Evolutionary conservation across 352 stramenopile genomes (phyloP), one percentile per base, ranked within the genome.

Genomic region (Pythium sp.): DNA sequence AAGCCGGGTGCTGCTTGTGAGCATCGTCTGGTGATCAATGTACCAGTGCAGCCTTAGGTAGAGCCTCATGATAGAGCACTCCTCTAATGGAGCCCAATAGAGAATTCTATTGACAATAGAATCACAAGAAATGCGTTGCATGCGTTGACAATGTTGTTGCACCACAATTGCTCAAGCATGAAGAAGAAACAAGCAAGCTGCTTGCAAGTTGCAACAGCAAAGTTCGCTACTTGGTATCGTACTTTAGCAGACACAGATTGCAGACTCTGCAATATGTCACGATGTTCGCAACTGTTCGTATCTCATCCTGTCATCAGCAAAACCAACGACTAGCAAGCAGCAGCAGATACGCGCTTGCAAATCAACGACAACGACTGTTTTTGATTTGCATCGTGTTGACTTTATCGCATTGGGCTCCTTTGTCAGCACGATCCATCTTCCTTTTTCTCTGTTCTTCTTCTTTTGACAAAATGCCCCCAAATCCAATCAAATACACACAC

Each of bases 241-340:
- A 46, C 28, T 43, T 46, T 49, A 49, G 15, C 30, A 32, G 30
- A 32, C 30, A 32, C 30, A 32, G 30, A 32, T 32, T 32, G 30
- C 30, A 32, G 30, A 32, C 5, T 32, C 32, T 38, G 32, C 32
- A 38, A 15, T 57, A 6, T 20, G 51, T 36, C 51, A 58, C 51
- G 22, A 24, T 59, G 54, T 18, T 59, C 54, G 54, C 54, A 59
- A 59, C 54, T 41, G 18, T 41, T 41, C 53, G 53, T 58, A 58
- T 57, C 51, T 20, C 51, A 4, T 56, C 22, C 26, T 38, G 18
- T 58, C 12, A 24, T 59, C 26, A 46, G 7, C 55, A 43, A 43
- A 24, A 60, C 1, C 6, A 24, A 38, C 6, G 18, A 28, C 7
- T 20, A 60, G 15, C 54, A 59, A 38, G n/a, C 3, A 57, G 51